Evolutionary conservation across 257 asterid species (phyloP), one percentile per base, ranked within the genome.

Genomic region (Nicotiana benthamiana): DNA sequence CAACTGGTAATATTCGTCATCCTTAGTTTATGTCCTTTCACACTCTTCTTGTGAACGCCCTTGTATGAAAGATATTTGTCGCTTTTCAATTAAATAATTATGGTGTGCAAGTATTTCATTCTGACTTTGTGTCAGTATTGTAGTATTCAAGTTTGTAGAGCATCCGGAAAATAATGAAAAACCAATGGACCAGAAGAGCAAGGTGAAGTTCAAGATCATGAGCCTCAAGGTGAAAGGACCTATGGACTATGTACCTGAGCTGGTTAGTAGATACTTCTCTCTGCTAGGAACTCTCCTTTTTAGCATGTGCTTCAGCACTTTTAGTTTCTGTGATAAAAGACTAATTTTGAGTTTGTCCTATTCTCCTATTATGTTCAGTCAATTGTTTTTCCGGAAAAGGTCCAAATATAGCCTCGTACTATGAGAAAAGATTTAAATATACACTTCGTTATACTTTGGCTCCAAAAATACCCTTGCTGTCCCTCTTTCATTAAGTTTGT

Each of bases 111-210:
- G 74, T 56, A 52, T 34, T 9, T 17, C 36, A 32, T 77, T 81
- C 81, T 80, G 80, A 81, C 64, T 80, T 81, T 82, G 86, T 72
- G 81, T 87, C 62, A 13, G 22, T 88, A 60, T 40, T 51, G 76
- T 86, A 95, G 99, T 95, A 30, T 95, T 93, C 92, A 95, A 95
- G 92, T 95, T 95, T 86, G 96, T 93, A 43, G 99, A 95, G 88
- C 95, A 34, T 77, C 97, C 98, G 24, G 99, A 92, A 85, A 94
- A 91, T 85, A 92, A 90, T 87, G 99, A 95, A 87, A 95, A 91
- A 86, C 94, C 92, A 75, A 89, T 88, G 91, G 95, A 95, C 83
- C 97, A 92, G 89, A 95, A 89, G 87, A 92, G 95, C 92, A 86
- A 86, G 86, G 97, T 92, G 86, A 95, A 95, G 91, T 95, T 95